These are phyloP conservation scores for Citropsis articulata DNA, from an alignment of 345 rosid genomes.

Conservation along the genomic window DNA sequence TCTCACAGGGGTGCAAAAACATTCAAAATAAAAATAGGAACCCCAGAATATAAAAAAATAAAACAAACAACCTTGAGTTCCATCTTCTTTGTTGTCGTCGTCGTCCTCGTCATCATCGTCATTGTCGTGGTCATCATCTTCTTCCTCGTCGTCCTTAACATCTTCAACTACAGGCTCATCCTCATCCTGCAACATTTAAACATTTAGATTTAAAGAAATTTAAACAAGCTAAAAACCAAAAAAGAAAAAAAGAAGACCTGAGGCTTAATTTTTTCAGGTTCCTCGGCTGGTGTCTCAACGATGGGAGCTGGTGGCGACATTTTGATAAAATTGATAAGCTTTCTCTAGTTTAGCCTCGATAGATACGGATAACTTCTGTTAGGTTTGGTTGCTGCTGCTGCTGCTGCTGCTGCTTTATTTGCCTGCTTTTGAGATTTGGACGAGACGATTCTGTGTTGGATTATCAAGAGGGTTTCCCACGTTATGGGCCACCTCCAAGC, in stretches of 20 bases:
- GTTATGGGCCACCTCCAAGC: background rate
- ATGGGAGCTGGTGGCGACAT: constrained; percentile 3
- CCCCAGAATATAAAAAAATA: background rate
- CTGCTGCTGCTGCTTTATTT: background rate
- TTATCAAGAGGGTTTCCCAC: background rate
- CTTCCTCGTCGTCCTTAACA: background rate
- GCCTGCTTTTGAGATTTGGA: background rate
- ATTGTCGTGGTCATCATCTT: background rate
- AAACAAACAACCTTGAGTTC: background rate
- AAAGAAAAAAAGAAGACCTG: background rate
- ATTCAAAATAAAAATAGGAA: background rate
- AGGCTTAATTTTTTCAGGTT: background rate
- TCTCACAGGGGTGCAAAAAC: background rate
- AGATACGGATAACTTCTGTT: background rate
- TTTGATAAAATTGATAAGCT: background rate
- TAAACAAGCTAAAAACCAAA: background rate
- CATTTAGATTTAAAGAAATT: background rate
- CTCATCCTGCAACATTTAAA: background rate
- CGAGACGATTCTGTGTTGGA: background rate
- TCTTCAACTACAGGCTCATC: constrained; percentile 6
- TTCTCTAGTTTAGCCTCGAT: background rate
- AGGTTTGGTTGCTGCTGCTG: background rate
- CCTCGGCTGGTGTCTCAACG: background rate
- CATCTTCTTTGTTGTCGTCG: background rate
- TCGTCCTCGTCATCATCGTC: constrained; percentile 2